Conservation (phyloP, 2,329 filamentous ascomycete species). For the Microsporum audouinii region DNA sequence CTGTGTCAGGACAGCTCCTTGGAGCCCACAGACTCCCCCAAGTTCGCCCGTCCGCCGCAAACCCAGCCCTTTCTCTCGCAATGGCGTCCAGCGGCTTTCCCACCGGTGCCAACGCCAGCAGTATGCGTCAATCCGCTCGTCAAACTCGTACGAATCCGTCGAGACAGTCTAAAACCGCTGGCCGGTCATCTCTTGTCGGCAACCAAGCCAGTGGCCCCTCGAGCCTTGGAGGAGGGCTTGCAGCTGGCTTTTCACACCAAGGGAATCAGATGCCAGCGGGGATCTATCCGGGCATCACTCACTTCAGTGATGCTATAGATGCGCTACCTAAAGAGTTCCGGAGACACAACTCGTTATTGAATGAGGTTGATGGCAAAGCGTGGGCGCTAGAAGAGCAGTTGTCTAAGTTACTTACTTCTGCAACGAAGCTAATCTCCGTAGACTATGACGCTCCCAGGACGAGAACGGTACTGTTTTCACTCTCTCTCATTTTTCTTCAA, state of each 20-base stretch:
- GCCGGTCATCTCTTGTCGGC: conserved; percentile 29
- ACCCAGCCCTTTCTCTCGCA: background rate
- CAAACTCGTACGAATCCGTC: conserved; percentile 40
- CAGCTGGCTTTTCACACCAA: conserved; percentile 1
- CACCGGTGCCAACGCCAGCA: conserved; percentile 19
- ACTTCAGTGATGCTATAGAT: conserved; percentile 83
- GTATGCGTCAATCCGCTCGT: conserved; percentile 29
- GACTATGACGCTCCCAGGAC: conserved; percentile 3
- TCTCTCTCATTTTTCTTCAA: background rate
- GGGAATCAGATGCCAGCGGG: conserved; percentile 31
- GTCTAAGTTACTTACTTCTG: conserved; percentile 53
- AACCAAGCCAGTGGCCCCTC: background rate
- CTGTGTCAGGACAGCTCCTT: background rate
- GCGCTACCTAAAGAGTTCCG: conserved; percentile 91
- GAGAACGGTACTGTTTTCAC: conserved; percentile 2
- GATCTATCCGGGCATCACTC: conserved; percentile 56
- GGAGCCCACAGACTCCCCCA: background rate
- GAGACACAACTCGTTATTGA: conserved; percentile 86
- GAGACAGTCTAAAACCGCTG: conserved; percentile 37
- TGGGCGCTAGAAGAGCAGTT: conserved; percentile 76
- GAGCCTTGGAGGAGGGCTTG: background rate
- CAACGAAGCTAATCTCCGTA: conserved; percentile 23
- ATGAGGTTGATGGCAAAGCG: conserved; percentile 96
- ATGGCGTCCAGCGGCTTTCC: conserved; percentile 16
- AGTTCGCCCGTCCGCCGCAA: background rate